A percentile compares a stretch with the other conserved stretches of the same genome.
These are phyloP conservation scores for Leccinum colubrinum DNA, from an alignment of 1,284 basidiomycete genomes.

Conservation along the genomic window DNA sequence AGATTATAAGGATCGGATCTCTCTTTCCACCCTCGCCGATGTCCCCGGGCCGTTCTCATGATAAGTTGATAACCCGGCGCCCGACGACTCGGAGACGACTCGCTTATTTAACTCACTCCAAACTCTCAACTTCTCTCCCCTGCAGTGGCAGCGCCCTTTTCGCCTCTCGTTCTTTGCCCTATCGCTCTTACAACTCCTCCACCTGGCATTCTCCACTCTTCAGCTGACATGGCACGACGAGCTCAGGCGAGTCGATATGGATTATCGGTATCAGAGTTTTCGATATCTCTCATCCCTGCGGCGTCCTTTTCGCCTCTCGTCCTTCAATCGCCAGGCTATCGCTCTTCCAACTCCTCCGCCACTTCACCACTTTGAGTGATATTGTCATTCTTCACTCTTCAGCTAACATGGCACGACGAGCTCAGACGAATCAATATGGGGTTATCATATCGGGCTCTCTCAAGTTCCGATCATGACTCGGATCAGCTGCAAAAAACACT, in stretches of 20 bases:
- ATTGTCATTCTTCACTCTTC: background rate
- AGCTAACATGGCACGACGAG: background rate
- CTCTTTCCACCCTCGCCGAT: too few species aligned
- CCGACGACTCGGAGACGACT: background rate
- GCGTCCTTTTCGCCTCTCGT: background rate
- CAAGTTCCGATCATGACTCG: background rate
- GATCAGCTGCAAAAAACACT: background rate
- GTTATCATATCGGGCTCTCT: background rate
- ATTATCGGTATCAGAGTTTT: background rate
- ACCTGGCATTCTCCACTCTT: background rate
- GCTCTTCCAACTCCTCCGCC: background rate
- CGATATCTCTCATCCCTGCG: background rate
- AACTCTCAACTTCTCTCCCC: background rate
- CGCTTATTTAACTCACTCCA: background rate
- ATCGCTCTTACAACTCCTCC: background rate
- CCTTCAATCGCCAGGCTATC: background rate
- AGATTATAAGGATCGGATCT: too few species aligned
- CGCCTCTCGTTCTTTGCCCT: background rate
- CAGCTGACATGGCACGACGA: background rate
- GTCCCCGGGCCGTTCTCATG: background rate
- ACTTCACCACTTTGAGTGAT: background rate
- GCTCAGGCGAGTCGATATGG: background rate
- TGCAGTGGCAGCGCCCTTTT: background rate
- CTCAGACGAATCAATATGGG: background rate
- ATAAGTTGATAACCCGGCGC: background rate